Evolutionary conservation across 352 stramenopile species (phyloP), one percentile per base, ranked within the genome.

Genomic region (Albugo laibachii): DNA sequence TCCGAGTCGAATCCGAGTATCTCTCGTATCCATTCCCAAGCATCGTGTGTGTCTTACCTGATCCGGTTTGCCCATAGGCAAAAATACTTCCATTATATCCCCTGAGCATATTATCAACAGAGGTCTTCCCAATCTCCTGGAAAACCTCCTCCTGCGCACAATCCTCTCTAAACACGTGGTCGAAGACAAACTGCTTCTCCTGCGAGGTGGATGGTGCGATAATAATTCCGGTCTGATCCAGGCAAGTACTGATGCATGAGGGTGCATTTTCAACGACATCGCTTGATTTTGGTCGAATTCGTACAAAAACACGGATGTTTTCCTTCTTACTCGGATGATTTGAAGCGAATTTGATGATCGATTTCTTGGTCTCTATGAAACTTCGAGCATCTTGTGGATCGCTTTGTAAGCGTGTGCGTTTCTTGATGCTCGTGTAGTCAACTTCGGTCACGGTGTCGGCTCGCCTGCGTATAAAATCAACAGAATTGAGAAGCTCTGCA

Each of bases 41-140:
- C 78, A 94, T 91, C 40, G 80, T 92, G 53, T 87, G 89, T 11
- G 81, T 93, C 48, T 94, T 94, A 6, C 81, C 81, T 0, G 69
- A 86, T 0, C 81, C 81, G 1, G 81, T 94, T 52, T 93, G 80
- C 18, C 81, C 81, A 46, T 93, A 94, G 5, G 81, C 81, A 42
- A 94, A 92, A 46, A 94, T 84, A 49, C 75, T 87, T 34, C 81
- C 81, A 49, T 94, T 91, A 56, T 85, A 94, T 13, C 81, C 81
- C 21, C 80, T 52, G 27, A 94, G 63, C 0, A 72, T 77, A 45
- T 83, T 88, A 41, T 89, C 79, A 8, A 92, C 76, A 0, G 83
- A 76, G 0, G 69, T 66, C 14, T 69, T 57, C 12, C 80, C 81
- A 13, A 69, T 72, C 42, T 81, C 66, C 31, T 80, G 55, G 54